These are phyloP conservation scores for Clarireedia homoeocarpa DNA, from an alignment of 2,329 filamentous ascomycete genomes.

Conservation along the genomic window DNA sequence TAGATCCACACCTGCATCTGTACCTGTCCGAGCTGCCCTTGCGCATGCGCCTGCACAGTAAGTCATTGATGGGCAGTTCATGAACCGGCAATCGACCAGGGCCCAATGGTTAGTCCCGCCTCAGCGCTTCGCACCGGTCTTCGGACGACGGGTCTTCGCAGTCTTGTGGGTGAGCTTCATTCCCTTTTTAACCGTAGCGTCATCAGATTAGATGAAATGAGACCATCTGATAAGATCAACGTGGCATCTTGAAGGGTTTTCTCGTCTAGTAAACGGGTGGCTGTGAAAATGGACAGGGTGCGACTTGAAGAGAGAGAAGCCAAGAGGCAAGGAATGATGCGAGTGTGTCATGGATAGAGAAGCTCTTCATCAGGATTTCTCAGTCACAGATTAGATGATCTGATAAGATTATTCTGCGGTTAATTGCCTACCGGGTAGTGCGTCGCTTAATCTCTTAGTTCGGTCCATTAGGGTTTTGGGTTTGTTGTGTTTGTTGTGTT, in stretches of 20 bases:
- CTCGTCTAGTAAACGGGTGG: not conserved
- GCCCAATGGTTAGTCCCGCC: no score
- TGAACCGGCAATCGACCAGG: no score
- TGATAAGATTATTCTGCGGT: not conserved
- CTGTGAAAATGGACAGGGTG: not conserved
- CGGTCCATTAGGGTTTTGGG: not conserved
- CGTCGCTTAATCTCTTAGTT: not conserved
- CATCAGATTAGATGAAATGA: constrained; percentile 4
- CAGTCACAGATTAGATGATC: not conserved
- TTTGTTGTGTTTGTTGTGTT: not conserved
- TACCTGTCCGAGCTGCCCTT: no score
- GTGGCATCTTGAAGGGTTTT: not conserved
- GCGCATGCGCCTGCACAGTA: no score
- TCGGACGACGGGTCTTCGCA: not conserved
- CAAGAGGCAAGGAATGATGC: not conserved
- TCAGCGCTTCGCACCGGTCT: no score
- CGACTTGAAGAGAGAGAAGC: not conserved
- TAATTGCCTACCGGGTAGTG: not conserved
- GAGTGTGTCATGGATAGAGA: not conserved
- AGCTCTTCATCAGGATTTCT: not conserved
- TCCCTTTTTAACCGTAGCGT: not conserved
- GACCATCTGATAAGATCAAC: not conserved
- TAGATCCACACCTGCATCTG: not conserved
- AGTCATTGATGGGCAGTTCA: no score
- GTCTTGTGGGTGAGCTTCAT: not conserved